Conservation (phyloP, 495 filamentous ascomycete species). For the Trichoderma reesei region DNA sequence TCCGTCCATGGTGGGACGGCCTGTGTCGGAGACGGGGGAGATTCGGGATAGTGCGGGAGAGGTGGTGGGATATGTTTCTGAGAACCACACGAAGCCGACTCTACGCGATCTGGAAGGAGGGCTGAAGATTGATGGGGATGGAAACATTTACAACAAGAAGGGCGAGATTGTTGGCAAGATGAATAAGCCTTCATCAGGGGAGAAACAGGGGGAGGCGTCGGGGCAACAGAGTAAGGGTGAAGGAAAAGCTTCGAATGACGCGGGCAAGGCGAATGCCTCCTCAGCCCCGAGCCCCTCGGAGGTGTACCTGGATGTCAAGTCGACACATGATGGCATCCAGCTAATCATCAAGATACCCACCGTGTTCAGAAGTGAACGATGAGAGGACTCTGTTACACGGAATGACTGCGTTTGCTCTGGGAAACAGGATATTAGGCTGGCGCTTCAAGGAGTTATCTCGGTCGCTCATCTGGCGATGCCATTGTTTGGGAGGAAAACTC, state of each 20-base stretch:
- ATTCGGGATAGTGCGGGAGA: constrained; percentile 36
- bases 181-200: constrained; percentile 27
- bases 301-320: constrained; percentile 43
- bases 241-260: background rate
- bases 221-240: background rate
- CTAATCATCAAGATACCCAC: constrained; percentile 42
- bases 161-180: constrained; percentile 38
- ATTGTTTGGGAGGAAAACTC: background rate
- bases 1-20: constrained; percentile 34
- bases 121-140: constrained; percentile 33
- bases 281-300: constrained; percentile 33
- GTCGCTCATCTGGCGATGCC: background rate
- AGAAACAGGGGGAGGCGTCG: constrained; percentile 10
- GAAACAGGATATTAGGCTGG: background rate
- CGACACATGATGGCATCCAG: constrained; percentile 41
- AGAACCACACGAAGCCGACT: constrained; percentile 25
- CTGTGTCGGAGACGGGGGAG: constrained; percentile 34
- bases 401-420: background rate
- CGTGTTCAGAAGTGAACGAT: constrained; percentile 22
- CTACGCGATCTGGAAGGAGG: constrained; percentile 28
- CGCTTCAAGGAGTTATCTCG: background rate
- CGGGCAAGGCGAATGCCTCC: background rate
- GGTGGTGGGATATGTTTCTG: constrained; percentile 37
- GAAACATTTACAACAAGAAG: constrained; percentile 34
- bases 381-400: background rate